Evolutionary conservation across 176 grass and related monocot species (phyloP), one percentile per base, ranked within the genome.

Genomic region (Zea luxurians): DNA sequence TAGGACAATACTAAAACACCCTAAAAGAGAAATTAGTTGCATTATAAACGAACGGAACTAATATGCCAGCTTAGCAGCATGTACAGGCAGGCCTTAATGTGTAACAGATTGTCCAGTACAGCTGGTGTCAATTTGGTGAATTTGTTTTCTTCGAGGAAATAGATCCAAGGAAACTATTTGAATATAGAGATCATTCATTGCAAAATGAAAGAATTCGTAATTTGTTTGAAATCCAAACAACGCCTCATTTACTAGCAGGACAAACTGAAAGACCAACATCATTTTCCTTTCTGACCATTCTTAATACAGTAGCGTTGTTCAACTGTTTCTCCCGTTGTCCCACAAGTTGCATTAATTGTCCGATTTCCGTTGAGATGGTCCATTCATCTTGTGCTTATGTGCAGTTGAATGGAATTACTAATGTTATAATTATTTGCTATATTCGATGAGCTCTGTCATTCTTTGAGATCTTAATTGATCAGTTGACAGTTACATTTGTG

Each of bases 21-120:
- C 5, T 61, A 21, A 6, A 61, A n/a, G 53, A 64, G 75, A 52
- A 52, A 71, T 13, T 11, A 16, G 4, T 36, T 78, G 15, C 59
- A 73, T 58, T 69, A 37, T 16, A 53, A 53, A 17, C 16, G 11
- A 47, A 70, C 42, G 70, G 6, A 54, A 34, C 21, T 57, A 13
- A 18, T 18, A 61, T 60, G 78, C 38, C 78, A 57, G 70, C 21
- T 64, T 64, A 79, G 17, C 38, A 77, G 72, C 36, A 68, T 37
- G 68, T 37, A 61, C 36, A 74, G 73, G 13, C 49, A 36, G 35
- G 40, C 58, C 34, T 37, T 35, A 38, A 45, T 70, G 12, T 8
- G 16, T 18, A 18, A 2, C 49, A 12, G 71, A 57, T 73, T 4
- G 16, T 38, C 35, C 11, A 64, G 37, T 43, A 53, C 59, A 46